Percentiles rank a stretch among this genome's conserved stretches.
These are phyloP conservation scores for Aspergillus egyptiacus DNA, from an alignment of 495 filamentous ascomycete species.

Conservation along the genomic window DNA sequence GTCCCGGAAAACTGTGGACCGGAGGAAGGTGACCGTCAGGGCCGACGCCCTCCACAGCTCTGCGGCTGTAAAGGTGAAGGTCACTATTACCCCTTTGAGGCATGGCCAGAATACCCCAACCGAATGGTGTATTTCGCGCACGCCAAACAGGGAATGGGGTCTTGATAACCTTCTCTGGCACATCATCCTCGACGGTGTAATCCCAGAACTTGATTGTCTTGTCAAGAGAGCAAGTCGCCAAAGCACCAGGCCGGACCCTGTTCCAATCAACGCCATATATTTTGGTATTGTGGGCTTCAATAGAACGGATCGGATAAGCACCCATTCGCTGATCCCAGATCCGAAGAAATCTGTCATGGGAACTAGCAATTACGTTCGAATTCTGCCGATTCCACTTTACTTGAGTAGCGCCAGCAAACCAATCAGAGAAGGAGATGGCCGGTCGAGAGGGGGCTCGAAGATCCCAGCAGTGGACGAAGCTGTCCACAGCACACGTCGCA, in stretches of 20 bases:
- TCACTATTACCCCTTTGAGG: slow-evolving; percentile 80
- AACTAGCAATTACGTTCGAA: slow-evolving; percentile 76
- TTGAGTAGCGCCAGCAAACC: slow-evolving; percentile 91
- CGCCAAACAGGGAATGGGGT: slow-evolving; percentile 89
- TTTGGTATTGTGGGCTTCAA: slow-evolving; percentile 87
- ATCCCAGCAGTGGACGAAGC: slow-evolving; percentile 93
- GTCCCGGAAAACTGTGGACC: slow-evolving; percentile 70
- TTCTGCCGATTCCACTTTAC: slow-evolving; percentile 94
- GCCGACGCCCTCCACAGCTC: slow-evolving; percentile 39
- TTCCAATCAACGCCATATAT: slow-evolving; percentile 98
- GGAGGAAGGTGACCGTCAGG: slow-evolving; percentile 46
- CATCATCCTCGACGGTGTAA: slow-evolving; percentile 55
- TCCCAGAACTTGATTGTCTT: slow-evolving; percentile 95
- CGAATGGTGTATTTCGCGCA: slow-evolving; percentile 90
- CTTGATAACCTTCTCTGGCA: slow-evolving; percentile 65
- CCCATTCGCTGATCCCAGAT: slow-evolving; percentile 90
- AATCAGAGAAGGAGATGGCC: slow-evolving; percentile 80
- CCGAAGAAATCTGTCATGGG: slow-evolving; percentile 77
- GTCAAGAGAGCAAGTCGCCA: slow-evolving; percentile 87
- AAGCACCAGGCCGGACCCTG: slow-evolving; percentile 58
- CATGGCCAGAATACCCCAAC: slow-evolving; percentile 82
- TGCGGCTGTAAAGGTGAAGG: slow-evolving; percentile 80
- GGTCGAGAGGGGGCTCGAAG: slow-evolving; percentile 68
- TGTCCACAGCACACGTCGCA: slow-evolving; percentile 88
- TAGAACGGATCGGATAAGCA: slow-evolving; percentile 70